Evolutionary conservation across 139 green algal species (phyloP).

Genomic region (Chlamydomonas eustigma): DNA sequence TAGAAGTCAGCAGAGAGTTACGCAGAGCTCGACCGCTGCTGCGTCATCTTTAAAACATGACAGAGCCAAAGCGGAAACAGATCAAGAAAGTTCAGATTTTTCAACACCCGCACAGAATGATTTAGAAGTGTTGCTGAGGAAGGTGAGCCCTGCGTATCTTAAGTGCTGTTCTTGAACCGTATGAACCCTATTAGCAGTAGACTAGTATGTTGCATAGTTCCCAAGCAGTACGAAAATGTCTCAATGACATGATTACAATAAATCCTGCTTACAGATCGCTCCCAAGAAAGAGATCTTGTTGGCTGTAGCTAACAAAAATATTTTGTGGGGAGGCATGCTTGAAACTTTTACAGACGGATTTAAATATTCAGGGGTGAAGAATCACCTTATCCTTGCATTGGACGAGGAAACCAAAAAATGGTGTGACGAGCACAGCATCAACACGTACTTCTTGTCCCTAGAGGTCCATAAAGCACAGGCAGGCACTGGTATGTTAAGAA

Average conservation of each 20-base stretch:
- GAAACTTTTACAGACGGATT: slow-evolving; percentile 60
- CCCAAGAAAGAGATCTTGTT: slow-evolving; percentile 80
- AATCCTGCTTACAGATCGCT: too few species aligned
- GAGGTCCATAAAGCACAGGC: slow-evolving; percentile 43
- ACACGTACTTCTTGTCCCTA: slow-evolving; percentile 37
- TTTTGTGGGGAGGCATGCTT: slow-evolving; percentile 65
- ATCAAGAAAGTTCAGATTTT: too few species aligned
- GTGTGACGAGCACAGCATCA: slow-evolving; percentile 33
- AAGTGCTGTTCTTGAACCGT: too few species aligned
- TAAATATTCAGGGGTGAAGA: slow-evolving; percentile 46
- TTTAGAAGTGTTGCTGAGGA: not conserved
- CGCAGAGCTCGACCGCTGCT: too few species aligned
- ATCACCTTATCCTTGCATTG: slow-evolving; percentile 90
- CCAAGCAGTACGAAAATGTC: too few species aligned
- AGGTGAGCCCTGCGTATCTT: not conserved
- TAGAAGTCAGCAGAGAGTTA: not conserved
- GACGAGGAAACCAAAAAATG: slow-evolving; percentile 62
- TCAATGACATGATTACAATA: too few species aligned
- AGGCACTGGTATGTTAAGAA: slow-evolving; percentile 36
- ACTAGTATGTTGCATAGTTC: not conserved
- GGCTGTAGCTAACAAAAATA: slow-evolving; percentile 86
- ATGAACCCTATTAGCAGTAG: not conserved
- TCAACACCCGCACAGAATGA: slow-evolving; percentile 10
- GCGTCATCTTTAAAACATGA: too few species aligned
- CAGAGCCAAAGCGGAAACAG: too few species aligned